Percentiles rank a stretch among this genome's conserved stretches.
phyloP scores from a whole-genome alignment of 208 protist species.

The Trypanosoma theileri region DNA sequence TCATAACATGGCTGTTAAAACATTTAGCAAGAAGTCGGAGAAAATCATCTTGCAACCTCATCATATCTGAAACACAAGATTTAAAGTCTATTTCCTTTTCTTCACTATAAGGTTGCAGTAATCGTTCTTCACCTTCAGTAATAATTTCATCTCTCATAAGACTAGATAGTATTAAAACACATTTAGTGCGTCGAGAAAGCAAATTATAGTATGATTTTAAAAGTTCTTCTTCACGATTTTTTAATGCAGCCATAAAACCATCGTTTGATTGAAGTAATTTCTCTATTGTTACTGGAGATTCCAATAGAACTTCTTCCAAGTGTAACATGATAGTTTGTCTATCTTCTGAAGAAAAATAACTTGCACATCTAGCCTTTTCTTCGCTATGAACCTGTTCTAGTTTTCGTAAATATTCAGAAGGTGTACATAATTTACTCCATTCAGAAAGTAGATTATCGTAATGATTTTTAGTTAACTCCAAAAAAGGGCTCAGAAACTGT shows the following conservation, averaged over 20 bases:
- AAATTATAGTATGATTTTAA: slow-evolving; percentile 61
- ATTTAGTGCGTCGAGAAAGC: slow-evolving; percentile 51
- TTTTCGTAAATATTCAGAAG: slow-evolving; percentile 40
- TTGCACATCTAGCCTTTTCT: slow-evolving; percentile 52
- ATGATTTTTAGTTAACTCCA: slow-evolving; percentile 48
- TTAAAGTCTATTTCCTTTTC: slow-evolving; percentile 56
- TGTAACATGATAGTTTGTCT: slow-evolving; percentile 51
- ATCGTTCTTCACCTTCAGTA: slow-evolving; percentile 46
- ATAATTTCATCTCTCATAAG: slow-evolving; percentile 53
- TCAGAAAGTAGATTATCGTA: slow-evolving; percentile 45
- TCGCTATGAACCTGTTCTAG: slow-evolving; percentile 44
- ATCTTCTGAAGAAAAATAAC: slow-evolving; percentile 63
- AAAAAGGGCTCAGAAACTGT: slow-evolving; percentile 70
- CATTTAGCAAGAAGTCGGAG: slow-evolving; percentile 47
- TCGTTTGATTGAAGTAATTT: slow-evolving; percentile 47
- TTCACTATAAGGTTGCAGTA: slow-evolving; percentile 40
- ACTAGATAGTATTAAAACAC: slow-evolving; percentile 42
- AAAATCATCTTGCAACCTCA: slow-evolving; percentile 79
- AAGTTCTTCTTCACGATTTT: slow-evolving; percentile 41
- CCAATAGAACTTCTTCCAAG: slow-evolving; percentile 59
- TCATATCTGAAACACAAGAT: slow-evolving; percentile 64
- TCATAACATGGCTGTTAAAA: slow-evolving; percentile 60
- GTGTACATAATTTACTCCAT: slow-evolving; percentile 38
- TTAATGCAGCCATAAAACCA: slow-evolving; percentile 52
- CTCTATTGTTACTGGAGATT: slow-evolving; percentile 40